Conservation (phyloP, 192 early-diverging fungal genomes). For the Coemansia sp. region DNA sequence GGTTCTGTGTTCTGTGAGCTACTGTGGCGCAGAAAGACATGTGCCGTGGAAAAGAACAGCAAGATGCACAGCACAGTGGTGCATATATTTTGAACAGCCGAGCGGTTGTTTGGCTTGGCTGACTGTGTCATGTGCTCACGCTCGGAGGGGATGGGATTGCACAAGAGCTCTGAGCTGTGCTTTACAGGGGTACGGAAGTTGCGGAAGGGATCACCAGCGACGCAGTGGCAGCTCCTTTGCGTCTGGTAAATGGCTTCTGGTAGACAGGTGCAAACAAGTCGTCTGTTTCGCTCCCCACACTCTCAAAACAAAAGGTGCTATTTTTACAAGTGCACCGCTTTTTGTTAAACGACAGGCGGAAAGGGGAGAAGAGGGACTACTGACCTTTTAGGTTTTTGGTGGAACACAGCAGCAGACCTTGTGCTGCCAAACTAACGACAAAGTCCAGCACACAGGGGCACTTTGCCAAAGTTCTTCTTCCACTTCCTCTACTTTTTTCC, state of each 20-base stretch:
- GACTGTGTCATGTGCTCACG: background rate
- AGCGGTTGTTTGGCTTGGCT: too few species aligned
- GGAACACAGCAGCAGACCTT: background rate
- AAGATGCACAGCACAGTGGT: too few species aligned
- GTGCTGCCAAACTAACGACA: background rate
- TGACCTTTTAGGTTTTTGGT: too few species aligned
- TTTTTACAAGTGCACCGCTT: background rate
- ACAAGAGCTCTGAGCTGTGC: background rate
- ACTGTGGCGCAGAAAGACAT: too few species aligned
- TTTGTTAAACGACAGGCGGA: background rate
- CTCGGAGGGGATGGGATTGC: background rate
- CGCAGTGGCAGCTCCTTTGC: background rate
- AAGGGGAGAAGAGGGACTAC: background rate
- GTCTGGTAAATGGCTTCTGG: too few species aligned
- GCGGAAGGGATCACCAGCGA: background rate
- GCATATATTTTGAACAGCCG: too few species aligned
- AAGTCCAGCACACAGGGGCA: background rate
- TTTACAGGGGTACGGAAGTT: background rate
- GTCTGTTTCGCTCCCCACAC: background rate
- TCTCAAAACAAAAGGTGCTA: conserved; percentile 1
- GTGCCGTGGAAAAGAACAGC: too few species aligned
- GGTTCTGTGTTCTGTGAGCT: too few species aligned
- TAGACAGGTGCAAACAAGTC: too few species aligned
- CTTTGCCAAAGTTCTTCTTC: background rate
- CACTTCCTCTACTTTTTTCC: background rate